Base-by-base conservation (phyloP, 176 grass and related monocot genomes). In the Carex kokanica region DNA sequence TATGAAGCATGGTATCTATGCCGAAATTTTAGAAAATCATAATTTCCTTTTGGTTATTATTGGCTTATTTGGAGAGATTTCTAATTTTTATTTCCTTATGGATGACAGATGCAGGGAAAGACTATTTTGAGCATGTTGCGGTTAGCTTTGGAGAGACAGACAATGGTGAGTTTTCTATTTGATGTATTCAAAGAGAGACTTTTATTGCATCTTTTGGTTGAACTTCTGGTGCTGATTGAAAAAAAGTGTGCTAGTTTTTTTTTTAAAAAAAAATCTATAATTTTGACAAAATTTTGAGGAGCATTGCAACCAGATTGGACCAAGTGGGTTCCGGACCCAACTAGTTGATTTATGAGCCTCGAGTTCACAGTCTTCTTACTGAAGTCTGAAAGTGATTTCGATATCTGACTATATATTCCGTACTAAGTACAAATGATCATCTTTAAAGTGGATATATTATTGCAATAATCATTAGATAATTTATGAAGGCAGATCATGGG, bases 1-100 rank as follows among this genome's bases (percentile, higher is more conserved):
- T 74, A 99, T 99, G 93, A 95, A 99, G 77, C 96, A 99, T 80
- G 96, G 96, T 98, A 89, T 90, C 40, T 83, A 32, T 85, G 36
- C 49, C 74, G 14, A 74, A 13, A 60, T 59, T 83, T 87, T 31
- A 38, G 13, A 1, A 40, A 78, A 27, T 14, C 41, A 6, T 31
- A 36, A 66, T 36, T 6, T 38, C 38, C 18, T 65, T 14, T 78
- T 52, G 68, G 82, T 13, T 83, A 58, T 34, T 83, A 70, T 63
- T 32, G 56, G 53, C 59, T 59, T 87, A 54, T 41, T 36, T 64
- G 18, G 45, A 74, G 7, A 6, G 0, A 49, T 18, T 63, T 40
- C 11, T 25, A 18, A 59, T 64, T 7, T n/a, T 60, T 34, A 10
- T 81, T 89, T 85, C 69, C 31, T 81, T 15, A 80, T 85, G 18